These are phyloP conservation scores for Aegilops sharonensis DNA, from an alignment of 176 grass and related monocot genomes.

Conservation along the genomic window DNA sequence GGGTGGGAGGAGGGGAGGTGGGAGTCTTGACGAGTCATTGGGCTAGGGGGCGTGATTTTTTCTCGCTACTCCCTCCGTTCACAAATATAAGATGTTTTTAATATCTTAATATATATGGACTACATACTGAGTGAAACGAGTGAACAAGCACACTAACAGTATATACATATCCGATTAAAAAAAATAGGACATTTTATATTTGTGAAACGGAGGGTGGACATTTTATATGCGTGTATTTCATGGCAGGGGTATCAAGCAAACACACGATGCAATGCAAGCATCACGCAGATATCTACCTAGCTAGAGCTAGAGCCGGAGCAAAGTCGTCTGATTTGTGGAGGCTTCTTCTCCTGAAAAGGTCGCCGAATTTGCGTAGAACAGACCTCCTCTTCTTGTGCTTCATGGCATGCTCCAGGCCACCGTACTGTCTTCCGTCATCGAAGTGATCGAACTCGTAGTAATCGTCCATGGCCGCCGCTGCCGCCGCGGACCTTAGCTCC, in stretches of 20 bases:
- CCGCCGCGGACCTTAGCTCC: constrained; percentile 55
- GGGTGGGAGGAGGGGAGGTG: no score
- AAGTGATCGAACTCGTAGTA: constrained; percentile 66
- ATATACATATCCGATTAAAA: no score
- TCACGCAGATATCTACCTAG: neutral
- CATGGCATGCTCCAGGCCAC: constrained; percentile 26
- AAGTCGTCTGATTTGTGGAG: constrained; percentile 33
- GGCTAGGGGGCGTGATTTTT: no score
- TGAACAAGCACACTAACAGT: no score
- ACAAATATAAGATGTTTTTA: no score
- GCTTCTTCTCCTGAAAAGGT: constrained; percentile 53
- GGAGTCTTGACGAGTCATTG: no score
- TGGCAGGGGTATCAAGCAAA: neutral
- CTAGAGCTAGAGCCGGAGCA: neutral
- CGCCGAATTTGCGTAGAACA: constrained; percentile 62
- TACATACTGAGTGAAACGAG: no score
- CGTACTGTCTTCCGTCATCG: constrained; percentile 34
- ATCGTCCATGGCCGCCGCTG: constrained; percentile 50
- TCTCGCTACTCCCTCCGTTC: no score
- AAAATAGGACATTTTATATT: no score
- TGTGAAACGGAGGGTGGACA: no score
- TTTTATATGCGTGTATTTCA: neutral
- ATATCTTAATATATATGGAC: no score
- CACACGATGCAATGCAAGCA: neutral
- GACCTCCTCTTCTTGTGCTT: constrained; percentile 55